Percentiles rank a stretch among this genome's conserved stretches.
Evolutionary conservation across 805 yeast species (phyloP).

Genomic region (Sugiyamaella smithiae): DNA sequence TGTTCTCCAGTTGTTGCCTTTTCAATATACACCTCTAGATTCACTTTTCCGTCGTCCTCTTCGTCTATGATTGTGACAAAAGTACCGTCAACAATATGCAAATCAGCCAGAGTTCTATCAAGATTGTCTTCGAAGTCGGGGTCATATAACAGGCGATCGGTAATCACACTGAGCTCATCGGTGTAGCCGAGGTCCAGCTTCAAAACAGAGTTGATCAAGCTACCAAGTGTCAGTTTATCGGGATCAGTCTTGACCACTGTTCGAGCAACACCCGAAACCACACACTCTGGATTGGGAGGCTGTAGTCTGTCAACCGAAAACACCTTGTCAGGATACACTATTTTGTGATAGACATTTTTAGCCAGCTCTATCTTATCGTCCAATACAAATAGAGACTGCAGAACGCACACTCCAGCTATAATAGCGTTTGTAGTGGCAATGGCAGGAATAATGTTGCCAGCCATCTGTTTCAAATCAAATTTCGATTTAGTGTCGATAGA

Average conservation of each 20-base stretch:
- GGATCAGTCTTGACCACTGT: constrained; percentile 29
- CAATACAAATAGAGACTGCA: constrained; percentile 57
- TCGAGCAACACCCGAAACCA: constrained; percentile 43
- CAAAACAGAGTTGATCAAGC: constrained; percentile 50
- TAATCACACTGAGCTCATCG: constrained; percentile 54
- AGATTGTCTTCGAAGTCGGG: constrained; percentile 82
- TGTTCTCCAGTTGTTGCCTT: constrained; percentile 3
- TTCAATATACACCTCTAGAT: constrained; percentile 35
- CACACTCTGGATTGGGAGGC: constrained; percentile 67
- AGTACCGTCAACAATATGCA: constrained; percentile 60
- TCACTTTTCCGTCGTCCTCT: constrained; percentile 67
- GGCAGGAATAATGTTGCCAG: constrained; percentile 98
- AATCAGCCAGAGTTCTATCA: constrained; percentile 44
- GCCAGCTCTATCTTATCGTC: constrained; percentile 27
- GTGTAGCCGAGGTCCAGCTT: constrained; percentile 51
- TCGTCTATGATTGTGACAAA: constrained; percentile 76
- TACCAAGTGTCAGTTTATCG: constrained; percentile 40
- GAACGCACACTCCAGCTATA: constrained; percentile 81
- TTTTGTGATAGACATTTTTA: constrained; percentile 49
- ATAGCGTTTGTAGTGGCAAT: constrained; percentile 97
- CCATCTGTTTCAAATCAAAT: constrained; percentile 86
- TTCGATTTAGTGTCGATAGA: constrained; percentile 67
- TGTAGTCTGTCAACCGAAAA: constrained; percentile 61
- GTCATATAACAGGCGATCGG: constrained; percentile 73
- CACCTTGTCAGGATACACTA: constrained; percentile 55